Base-by-base conservation (phyloP, 2,329 filamentous ascomycete genomes). In the Verticillium dahliae region DNA sequence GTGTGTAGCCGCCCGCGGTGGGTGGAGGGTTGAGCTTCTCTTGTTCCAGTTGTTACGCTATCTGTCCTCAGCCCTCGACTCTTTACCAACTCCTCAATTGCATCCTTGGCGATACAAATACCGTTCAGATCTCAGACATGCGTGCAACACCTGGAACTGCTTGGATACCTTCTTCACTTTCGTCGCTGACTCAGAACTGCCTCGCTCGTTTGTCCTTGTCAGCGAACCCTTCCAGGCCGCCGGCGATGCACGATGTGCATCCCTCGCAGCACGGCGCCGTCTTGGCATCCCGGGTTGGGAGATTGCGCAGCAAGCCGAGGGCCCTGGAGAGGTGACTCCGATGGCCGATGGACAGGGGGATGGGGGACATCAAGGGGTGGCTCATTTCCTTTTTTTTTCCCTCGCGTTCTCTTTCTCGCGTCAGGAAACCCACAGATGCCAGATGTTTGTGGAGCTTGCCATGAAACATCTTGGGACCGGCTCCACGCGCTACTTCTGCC, bases 291-390 rank as follows among this genome's bases (percentile, higher is more conserved):
- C 45, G 45, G 45, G 13, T 50, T n/a, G 45, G 45, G 45, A 50
- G 45, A 50, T 50, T 50, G 45, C 45, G 13, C 45, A 50, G n/a
- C 45, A 22, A 9, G 45, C 45, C 45, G 45, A 22, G 7, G 27
- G 45, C 22, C 15, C 22, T 27, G 45, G 37, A 27, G 56, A 35
- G 50, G 18, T 35, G 56, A 18, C 45, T 34, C 54, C 63, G 61
- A 45, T 61, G 63, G 35, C 54, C 63, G 61, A 45, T 61, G 63
- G 35, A 57, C 60, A 22, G 38, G 56, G 62, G 55, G 58, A 52
- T 9, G 57, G 13, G 38, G 55, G 35, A 5, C 60, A 59, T 31
- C 50, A 18, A 15, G 45, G 22, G 27, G 31, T 34, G 22, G 56
- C 22, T 15, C 45, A 50, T 27, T 38, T 56, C 58, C 35, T 58